Percentiles rank a stretch among this genome's conserved stretches.
These are phyloP conservation scores for Dactylellina cionopaga DNA, from an alignment of 2,329 filamentous ascomycete species.

Conservation along the genomic window DNA sequence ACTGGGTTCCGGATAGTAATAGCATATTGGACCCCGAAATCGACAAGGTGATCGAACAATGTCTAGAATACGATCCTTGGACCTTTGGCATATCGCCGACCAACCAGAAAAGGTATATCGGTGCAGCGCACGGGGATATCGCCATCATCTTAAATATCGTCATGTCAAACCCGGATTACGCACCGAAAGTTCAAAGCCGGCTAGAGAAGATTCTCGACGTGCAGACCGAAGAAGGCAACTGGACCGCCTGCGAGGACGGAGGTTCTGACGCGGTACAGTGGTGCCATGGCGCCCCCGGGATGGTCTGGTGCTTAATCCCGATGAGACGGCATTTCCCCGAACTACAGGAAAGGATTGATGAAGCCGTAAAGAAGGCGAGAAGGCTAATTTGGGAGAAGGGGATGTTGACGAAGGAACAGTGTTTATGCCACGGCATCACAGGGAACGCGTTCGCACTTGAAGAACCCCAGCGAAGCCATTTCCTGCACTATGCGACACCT, in stretches of 20 bases:
- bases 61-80: constrained; percentile 63
- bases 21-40: constrained; percentile 67
- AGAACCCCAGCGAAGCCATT: constrained; percentile 64
- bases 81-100: constrained; percentile 62
- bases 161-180: constrained; percentile 67
- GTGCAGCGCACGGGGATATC: constrained; percentile 63
- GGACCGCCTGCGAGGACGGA: constrained; percentile 67
- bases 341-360: constrained; percentile 67
- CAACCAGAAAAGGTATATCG: constrained; percentile 69
- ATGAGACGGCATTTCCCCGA: constrained; percentile 69
- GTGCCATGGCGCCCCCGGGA: constrained; percentile 74
- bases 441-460: constrained; percentile 69
- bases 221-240: constrained; percentile 72
- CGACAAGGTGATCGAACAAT: constrained; percentile 68
- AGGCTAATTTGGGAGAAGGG: constrained; percentile 69
- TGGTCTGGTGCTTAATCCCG: constrained; percentile 69
- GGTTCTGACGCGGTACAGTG: constrained; percentile 69
- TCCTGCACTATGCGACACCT: constrained; percentile 69
- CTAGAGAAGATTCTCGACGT: constrained; percentile 69
- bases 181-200: constrained; percentile 66
- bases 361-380: constrained; percentile 66
- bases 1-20: constrained; percentile 66
- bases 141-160: constrained; percentile 45
- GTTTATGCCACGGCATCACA: constrained; percentile 73
- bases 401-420: constrained; percentile 72